Evolutionary conservation across 2,329 filamentous ascomycete species (phyloP), one percentile per base, ranked within the genome.

Genomic region (Pyrenophora tritici-repentis): DNA sequence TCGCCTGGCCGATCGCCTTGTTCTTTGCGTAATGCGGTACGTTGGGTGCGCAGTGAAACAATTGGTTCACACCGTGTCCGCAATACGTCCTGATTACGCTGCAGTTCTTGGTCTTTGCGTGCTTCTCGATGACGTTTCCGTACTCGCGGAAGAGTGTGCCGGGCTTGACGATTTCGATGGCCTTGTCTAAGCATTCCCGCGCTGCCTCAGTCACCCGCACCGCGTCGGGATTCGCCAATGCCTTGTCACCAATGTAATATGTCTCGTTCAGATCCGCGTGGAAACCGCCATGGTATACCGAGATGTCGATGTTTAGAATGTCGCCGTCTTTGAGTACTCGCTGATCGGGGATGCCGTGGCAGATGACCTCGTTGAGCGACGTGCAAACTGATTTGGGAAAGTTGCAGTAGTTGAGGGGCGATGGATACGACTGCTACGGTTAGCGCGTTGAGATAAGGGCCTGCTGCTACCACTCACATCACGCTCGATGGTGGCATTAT

Each of bases 361-460:
- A 99, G 73, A 99, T 97, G 59, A 96, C 89, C 76, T 99, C 94
- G 79, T 99, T 99, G 42, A 90, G 78, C 2, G 93, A 97, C 3
- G 93, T 97, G 77, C 94, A 99, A 56, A 97, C 90, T 0, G 94
- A 99, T 78, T 99, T 99, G 60, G 94, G 94, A 77, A 97, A 99
- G 75, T 92, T 82, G 79, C 90, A 89, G 78, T 97, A 97, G 78
- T 97, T 97, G 29, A 97, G 80, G 1, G 93, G 91, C 1, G 93
- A 97, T 0, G 93, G 93, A 72, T 97, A 97, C 8, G 91, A 89
- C 92, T 97, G 56, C 38, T n/a, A 16, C 14, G 6, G 12, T 58
- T 70, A 68, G 65, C 48, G 14, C 10, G 22, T 10, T 14, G 18
- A 26, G 9, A 16, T 12, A 10, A 18, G 8, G 3, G 33, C n/a